These are phyloP conservation scores for Elaphomyces granulatus DNA, from an alignment of 495 filamentous ascomycete species.

Conservation along the genomic window DNA sequence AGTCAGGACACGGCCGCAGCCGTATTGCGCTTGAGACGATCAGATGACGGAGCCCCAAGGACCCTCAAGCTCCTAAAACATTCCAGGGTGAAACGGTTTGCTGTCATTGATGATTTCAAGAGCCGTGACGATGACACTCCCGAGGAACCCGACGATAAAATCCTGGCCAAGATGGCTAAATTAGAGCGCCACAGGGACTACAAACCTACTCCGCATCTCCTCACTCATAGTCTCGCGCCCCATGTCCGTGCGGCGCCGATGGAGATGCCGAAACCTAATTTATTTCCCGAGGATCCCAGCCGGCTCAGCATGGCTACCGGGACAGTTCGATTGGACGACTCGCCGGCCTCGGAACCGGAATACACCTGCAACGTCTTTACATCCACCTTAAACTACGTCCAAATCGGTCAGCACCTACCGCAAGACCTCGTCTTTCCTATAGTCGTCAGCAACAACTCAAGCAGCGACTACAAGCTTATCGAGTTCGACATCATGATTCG, in stretches of 20 bases:
- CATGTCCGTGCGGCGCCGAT: too few relatives aligned
- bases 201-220: too few relatives aligned
- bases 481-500: conserved; percentile 1
- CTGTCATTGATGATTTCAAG: background rate
- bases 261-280: too few relatives aligned
- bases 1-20: too few relatives aligned
- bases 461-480: conserved; percentile 1
- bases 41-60: background rate
- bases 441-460: background rate
- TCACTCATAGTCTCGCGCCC: too few relatives aligned
- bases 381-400: background rate
- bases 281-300: too few relatives aligned
- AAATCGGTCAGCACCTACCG: too few relatives aligned
- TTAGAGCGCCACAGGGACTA: background rate
- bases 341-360: background rate
- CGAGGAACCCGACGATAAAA: background rate
- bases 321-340: too few relatives aligned
- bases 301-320: too few relatives aligned
- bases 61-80: background rate
- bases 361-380: background rate
- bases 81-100: background rate
- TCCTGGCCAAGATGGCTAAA: background rate
- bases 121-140: background rate
- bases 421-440: conserved; percentile 5
- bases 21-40: too few relatives aligned